Base-by-base conservation (phyloP, 2,329 filamentous ascomycete genomes). In the Aureobasidium uvarum region DNA sequence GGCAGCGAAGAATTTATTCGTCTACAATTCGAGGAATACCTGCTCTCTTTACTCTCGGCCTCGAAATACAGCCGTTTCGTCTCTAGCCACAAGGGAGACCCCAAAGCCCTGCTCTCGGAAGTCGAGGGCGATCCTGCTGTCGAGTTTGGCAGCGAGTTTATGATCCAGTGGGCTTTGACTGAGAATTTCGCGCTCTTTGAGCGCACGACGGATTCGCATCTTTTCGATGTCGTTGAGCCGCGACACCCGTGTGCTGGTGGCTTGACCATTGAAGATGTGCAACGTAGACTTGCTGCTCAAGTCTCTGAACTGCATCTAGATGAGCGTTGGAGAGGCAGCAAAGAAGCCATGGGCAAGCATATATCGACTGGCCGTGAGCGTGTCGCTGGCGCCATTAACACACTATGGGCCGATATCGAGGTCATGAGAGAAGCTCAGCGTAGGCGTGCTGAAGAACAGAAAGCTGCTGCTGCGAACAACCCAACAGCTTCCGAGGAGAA, bases 1-100 rank as follows among this genome's bases (percentile, higher is more conserved):
- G 95, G 95, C 36, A 97, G 92, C 68, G 95, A 99, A 78, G 95
- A 98, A 75, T 97, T 97, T 73, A 99, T 99, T 71, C 87, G 95
- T 36, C 86, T 97, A 46, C 94, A 98, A 73, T 99, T 99, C 68
- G 95, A 99, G 77, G 93, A 97, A 73, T 99, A 99, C 74, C 84
- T 99, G 6, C 84, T 98, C 28, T 91, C 92, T 0, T 84, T 99
- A 68, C 86, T 98, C 50, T 91, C 93, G 0, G 87, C 91, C 0
- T 89, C 93, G 70, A 97, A 97, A 75, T 98, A 96, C 75, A 92
- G 92, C 76, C 71, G 77, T 43, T 81, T 80, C 70, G 73, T 78
- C 62, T 75, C 75, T 59, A 76, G 72, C 68, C 74, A 81, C 71
- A 76, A 79, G 68, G 74, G 79, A 67, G 76, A 90, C 69, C 80